Conservation (phyloP, 805 yeast genomes). For the Nakazawaea populi region DNA sequence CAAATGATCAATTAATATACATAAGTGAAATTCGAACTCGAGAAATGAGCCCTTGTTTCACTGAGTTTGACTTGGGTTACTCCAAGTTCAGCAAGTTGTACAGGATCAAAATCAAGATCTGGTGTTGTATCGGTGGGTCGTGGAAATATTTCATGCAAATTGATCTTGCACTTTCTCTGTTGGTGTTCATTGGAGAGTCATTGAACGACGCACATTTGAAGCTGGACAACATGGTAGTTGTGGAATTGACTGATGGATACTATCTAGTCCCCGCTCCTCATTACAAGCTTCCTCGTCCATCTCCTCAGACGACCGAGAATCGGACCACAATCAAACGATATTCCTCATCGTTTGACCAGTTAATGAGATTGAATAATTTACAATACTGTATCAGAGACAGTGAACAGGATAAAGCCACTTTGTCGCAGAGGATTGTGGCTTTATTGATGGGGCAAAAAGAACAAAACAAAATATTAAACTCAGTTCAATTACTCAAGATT, state of each 20-base stretch:
- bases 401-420: constrained; percentile 13
- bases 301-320: not conserved
- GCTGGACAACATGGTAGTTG: constrained; percentile 18
- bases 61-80: constrained; percentile 19
- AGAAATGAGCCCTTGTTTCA: constrained; percentile 24
- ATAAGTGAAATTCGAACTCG: constrained; percentile 27
- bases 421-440: constrained; percentile 12
- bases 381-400: constrained; percentile 31
- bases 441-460: constrained; percentile 7
- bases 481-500: constrained; percentile 9
- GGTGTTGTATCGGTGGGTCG: constrained; percentile 11
- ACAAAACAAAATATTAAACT: constrained; percentile 6
- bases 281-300: not conserved
- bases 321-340: constrained; percentile 6
- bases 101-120: constrained; percentile 15
- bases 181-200: constrained; percentile 26
- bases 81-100: constrained; percentile 6
- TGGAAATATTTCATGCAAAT: constrained; percentile 22
- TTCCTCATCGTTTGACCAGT: constrained; percentile 32
- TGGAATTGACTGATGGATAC: constrained; percentile 26
- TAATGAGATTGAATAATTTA: constrained; percentile 35
- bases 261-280: constrained; percentile 13
- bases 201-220: constrained; percentile 15
- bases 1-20: constrained; percentile 23
- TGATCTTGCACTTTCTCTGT: constrained; percentile 22